Base-by-base conservation (phyloP, 495 filamentous ascomycete species). In the Talaromyces ruber region DNA sequence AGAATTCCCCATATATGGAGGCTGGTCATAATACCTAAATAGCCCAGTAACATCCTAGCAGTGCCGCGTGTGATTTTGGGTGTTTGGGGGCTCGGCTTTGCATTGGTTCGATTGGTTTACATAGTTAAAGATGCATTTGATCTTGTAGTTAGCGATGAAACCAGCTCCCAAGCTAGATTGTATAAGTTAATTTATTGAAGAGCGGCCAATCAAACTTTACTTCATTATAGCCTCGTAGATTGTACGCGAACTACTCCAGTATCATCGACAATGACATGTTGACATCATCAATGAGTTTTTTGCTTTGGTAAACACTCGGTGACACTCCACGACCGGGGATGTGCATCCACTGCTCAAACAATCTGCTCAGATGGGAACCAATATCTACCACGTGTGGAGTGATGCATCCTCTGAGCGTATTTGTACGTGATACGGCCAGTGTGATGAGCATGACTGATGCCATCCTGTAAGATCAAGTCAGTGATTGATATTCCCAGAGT, bases 261-360 rank as follows among this genome's bases (percentile, higher is more conserved):
- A 39, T 39, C 34, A 39, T 39, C 14, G 34, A 39, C 34, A 39
- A n/a, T 16, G 34, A 39, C 34, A 39, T 4, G 34, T 39, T 39
- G 14, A 39, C 34, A 39, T 39, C 34, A 16, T 39, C 34, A 39
- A 39, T 39, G 14, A 39, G 34, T 14, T 39, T 39, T 39, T 39
- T 39, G 4, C 34, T 39, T 39, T 39, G 34, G 16, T 16, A 16
- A 5, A 39, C 34, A 39, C 34, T 56, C 53, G n/a, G 53, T 8
- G 68, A 70, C 1, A 63, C 59, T 0, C 58, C 65, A 30, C 57
- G 50, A 0, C 64, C 64, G 0, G 68, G 66, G 1, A 70, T 58
- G 43, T 64, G 59, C 59, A 64, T 60, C 68, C 68, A 70, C 21
- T 58, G 62, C 8, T 57, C 57, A 6, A 70, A 32, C 18, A 64